Evolutionary conservation across 1,139 yeast species (phyloP).

Genomic region (Debaryomycetaceae sp.): DNA sequence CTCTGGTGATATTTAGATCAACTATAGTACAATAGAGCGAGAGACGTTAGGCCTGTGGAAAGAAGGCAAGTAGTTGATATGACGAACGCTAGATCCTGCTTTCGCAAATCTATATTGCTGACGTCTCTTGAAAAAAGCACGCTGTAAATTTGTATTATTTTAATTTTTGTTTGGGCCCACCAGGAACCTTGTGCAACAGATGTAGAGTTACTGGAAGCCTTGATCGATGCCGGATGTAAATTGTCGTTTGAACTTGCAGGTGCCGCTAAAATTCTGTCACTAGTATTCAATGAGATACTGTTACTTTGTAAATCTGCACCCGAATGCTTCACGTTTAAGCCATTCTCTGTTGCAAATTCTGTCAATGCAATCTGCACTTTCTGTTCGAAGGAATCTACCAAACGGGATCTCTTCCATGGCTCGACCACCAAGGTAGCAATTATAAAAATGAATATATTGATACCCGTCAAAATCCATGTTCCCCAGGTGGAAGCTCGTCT

Average conservation of each 20-base stretch:
- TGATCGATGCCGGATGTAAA: too few relatives aligned
- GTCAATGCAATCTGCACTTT: constrained; percentile 56
- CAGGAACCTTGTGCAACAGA: not conserved
- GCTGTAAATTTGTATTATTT: constrained; percentile 10
- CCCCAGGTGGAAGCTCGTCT: constrained; percentile 97
- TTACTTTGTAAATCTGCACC: too few relatives aligned
- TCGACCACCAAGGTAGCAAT: constrained; percentile 85
- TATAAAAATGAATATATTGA: constrained; percentile 73
- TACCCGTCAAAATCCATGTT: constrained; percentile 85
- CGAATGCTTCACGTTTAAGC: too few relatives aligned
- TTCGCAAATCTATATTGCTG: constrained; percentile 17
- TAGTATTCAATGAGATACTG: too few relatives aligned
- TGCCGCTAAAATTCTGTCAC: too few relatives aligned
- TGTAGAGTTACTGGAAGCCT: too few relatives aligned
- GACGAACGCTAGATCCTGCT: constrained; percentile 21
- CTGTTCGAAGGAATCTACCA: constrained; percentile 80
- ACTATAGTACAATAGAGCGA: not conserved
- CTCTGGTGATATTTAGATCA: not conserved
- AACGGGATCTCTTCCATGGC: constrained; percentile 85
- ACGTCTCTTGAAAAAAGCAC: constrained; percentile 18
- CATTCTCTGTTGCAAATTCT: not conserved
- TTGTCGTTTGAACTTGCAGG: too few relatives aligned
- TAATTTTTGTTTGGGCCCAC: not conserved
- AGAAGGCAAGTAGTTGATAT: constrained; percentile 9
- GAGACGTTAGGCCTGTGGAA: not conserved